A percentile compares a stretch with the other conserved stretches of the same genome.
phyloP scores from a whole-genome alignment of 352 stramenopile species.

The Thalassiosira livingstoniorum region DNA sequence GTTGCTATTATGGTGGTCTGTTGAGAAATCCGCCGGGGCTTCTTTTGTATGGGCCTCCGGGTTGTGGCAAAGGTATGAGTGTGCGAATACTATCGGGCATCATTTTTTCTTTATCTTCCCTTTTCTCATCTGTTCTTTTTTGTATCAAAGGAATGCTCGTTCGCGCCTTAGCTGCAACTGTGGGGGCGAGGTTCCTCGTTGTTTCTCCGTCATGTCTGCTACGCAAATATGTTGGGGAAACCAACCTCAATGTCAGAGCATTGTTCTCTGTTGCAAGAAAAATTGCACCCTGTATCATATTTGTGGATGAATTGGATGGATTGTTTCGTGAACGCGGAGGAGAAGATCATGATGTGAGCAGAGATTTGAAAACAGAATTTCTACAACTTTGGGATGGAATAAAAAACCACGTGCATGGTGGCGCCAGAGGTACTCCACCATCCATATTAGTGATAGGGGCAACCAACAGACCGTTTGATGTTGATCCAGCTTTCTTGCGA shows the following conservation, averaged over 20 bases:
- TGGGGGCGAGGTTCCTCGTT: conserved; percentile 90
- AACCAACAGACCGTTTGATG: conserved; percentile 97
- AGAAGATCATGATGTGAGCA: conserved; percentile 92
- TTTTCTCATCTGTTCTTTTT: no score
- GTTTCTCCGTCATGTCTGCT: conserved; percentile 96
- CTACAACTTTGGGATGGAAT: conserved; percentile 98
- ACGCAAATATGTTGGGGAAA: conserved; percentile 98
- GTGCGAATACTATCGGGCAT: conserved; percentile 71
- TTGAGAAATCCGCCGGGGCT: conserved; percentile 90
- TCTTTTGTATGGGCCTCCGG: conserved; percentile 90
- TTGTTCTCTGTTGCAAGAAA: conserved; percentile 92
- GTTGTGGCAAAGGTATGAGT: conserved; percentile 92
- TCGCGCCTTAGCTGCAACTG: conserved; percentile 51
- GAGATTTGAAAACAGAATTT: conserved; percentile 98
- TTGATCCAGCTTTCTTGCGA: conserved; percentile 95
- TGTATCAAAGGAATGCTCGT: conserved; percentile 93
- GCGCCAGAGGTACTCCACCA: conserved; percentile 71
- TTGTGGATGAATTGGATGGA: conserved; percentile 98
- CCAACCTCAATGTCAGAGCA: conserved; percentile 93
- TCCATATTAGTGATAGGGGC: conserved; percentile 94
- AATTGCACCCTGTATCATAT: conserved; percentile 92
- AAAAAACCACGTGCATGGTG: conserved; percentile 24
- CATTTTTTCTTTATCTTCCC: no score
- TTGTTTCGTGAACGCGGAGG: conserved; percentile 87
- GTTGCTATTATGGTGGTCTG: conserved; percentile 57